A percentile compares a stretch with the other conserved stretches of the same genome.
Conservation (phyloP, 257 asterid species). For the Marsdenia floribunda region DNA sequence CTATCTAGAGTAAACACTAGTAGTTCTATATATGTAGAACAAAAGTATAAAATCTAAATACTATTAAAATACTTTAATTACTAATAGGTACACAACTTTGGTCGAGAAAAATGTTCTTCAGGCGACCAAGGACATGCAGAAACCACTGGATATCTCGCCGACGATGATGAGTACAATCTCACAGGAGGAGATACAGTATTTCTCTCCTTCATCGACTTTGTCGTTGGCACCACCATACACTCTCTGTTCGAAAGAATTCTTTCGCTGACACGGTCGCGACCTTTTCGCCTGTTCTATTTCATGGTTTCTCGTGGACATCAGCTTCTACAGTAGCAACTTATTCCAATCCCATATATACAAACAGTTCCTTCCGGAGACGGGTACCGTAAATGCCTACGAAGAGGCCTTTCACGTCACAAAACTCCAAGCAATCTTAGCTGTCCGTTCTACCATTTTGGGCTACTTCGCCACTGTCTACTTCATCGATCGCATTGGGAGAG, state of each 20-base stretch:
- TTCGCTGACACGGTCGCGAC: conserved; percentile 47
- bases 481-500: conserved; percentile 53
- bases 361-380: conserved; percentile 3
- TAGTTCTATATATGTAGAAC: too few species aligned
- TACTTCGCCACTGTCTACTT: conserved; percentile 46
- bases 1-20: too few species aligned
- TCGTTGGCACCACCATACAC: conserved; percentile 20
- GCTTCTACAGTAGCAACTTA: conserved; percentile 49
- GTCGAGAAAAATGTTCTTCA: conserved; percentile 40
- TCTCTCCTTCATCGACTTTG: neutral
- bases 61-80: too few species aligned
- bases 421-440: conserved; percentile 45
- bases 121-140: conserved; percentile 48
- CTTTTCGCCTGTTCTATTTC: conserved; percentile 42
- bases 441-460: conserved; percentile 52
- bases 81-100: conserved; percentile 44
- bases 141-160: conserved; percentile 28
- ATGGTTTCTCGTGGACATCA: conserved; percentile 49
- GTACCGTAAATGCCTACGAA: conserved; percentile 24
- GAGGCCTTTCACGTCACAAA: conserved; percentile 41
- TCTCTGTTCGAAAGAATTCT: conserved; percentile 35
- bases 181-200: conserved; percentile 20
- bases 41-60: too few species aligned
- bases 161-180: conserved; percentile 18
- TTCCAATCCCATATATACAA: conserved; percentile 39